Conservation (phyloP, 805 yeast species). For the Kuraishia piskuri region DNA sequence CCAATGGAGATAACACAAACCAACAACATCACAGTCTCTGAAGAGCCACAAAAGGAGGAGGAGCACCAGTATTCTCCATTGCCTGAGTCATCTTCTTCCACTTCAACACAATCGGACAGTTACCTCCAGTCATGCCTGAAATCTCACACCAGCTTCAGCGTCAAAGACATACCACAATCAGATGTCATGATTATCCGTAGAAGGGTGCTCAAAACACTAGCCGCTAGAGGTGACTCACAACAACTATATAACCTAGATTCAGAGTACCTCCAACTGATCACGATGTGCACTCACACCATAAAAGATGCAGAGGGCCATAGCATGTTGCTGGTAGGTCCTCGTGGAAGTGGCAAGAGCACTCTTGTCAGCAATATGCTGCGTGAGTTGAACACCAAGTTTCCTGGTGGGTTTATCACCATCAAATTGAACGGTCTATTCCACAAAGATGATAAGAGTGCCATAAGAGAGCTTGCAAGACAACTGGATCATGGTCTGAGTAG, state of each 20-base stretch:
- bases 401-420: constrained; percentile 52
- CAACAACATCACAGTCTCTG: no score
- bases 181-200: not conserved
- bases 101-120: not conserved
- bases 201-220: not conserved
- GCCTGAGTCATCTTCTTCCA: no score
- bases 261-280: constrained; percentile 42
- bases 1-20: no score
- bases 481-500: constrained; percentile 35
- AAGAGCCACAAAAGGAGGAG: no score
- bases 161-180: not conserved
- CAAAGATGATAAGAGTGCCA: constrained; percentile 67
- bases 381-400: constrained; percentile 29
- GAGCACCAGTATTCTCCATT: no score
- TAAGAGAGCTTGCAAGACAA: constrained; percentile 81
- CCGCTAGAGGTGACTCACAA: not conserved
- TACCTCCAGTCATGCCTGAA: not conserved
- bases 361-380: constrained; percentile 50
- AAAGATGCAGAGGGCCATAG: constrained; percentile 73
- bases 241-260: not conserved
- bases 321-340: constrained; percentile 69
- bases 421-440: constrained; percentile 65
- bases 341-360: constrained; percentile 68
- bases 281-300: constrained; percentile 56
- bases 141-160: not conserved